Percentiles rank a stretch among this genome's conserved stretches.
Conservation (phyloP, 2,329 filamentous ascomycete species). For the Epichloe glyceriae region DNA sequence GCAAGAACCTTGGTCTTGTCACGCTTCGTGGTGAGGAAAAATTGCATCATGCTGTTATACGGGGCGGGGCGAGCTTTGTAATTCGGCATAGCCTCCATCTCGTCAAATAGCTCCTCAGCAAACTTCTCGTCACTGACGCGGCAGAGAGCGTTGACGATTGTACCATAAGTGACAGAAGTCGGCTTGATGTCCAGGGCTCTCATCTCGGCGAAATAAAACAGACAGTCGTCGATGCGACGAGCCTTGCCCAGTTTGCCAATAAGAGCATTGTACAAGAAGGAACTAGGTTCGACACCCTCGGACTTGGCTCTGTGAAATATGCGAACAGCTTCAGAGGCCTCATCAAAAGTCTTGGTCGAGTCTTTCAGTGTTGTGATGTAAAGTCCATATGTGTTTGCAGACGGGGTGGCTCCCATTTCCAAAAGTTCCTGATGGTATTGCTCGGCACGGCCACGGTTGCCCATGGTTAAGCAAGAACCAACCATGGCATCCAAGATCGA, state of each 20-base stretch:
- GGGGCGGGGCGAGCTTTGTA: conserved; percentile 96
- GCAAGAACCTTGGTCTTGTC: conserved; percentile 86
- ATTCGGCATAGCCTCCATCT: conserved; percentile 98
- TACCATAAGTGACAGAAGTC: conserved; percentile 95
- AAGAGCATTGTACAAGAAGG: conserved; percentile 94
- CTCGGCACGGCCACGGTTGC: conserved; percentile 67
- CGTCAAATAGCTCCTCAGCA: conserved; percentile 93
- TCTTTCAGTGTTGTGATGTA: conserved; percentile 99
- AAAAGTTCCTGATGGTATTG: conserved; percentile 86
- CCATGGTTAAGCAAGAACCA: conserved; percentile 73
- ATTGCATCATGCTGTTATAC: conserved; percentile 99
- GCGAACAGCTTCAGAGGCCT: conserved; percentile 91
- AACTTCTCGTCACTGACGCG: conserved; percentile 96
- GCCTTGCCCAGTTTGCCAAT: conserved; percentile 98
- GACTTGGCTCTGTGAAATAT: conserved; percentile 91
- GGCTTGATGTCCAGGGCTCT: conserved; percentile 82
- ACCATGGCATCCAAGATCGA: conserved; percentile 96
- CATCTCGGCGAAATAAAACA: conserved; percentile 98
- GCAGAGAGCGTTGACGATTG: conserved; percentile 93
- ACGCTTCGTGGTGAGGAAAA: conserved; percentile 94
- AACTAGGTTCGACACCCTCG: conserved; percentile 90
- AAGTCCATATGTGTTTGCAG: conserved; percentile 92
- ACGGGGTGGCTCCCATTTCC: conserved; percentile 80
- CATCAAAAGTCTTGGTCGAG: conserved; percentile 93
- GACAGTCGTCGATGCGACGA: conserved; percentile 90